Percentiles rank a stretch among this genome's conserved stretches.
These are phyloP conservation scores for Thermoascus crustaceus DNA, from an alignment of 2,329 filamentous ascomycete genomes.

Conservation along the genomic window DNA sequence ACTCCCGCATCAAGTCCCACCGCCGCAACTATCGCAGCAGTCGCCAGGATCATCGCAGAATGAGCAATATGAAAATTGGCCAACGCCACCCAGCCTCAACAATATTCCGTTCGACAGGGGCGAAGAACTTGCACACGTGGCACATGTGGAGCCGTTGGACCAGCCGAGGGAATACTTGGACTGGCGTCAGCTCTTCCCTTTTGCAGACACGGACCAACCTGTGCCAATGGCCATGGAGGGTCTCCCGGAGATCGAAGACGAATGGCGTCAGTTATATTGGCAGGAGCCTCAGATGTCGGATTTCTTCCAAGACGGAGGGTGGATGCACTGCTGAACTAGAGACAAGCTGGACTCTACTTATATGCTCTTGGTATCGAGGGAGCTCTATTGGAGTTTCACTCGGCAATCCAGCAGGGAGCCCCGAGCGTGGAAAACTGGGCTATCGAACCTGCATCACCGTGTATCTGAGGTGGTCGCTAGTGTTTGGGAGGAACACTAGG, in stretches of 20 bases:
- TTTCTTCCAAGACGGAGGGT: slow-evolving; percentile 32
- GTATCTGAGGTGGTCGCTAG: too few species aligned
- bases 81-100: slow-evolving; percentile 2
- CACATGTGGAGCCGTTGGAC: slow-evolving; percentile 24
- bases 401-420: too few species aligned
- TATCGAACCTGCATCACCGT: too few species aligned
- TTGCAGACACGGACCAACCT: slow-evolving; percentile 30
- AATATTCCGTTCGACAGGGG: slow-evolving; percentile 2
- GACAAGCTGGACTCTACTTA: not conserved
- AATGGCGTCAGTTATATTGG: slow-evolving; percentile 39
- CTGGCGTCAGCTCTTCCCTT: slow-evolving; percentile 36
- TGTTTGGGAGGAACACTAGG: too few species aligned
- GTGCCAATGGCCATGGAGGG: slow-evolving; percentile 30
- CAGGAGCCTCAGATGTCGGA: slow-evolving; percentile 36
- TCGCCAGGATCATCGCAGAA: too few species aligned
- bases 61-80: slow-evolving; percentile 6
- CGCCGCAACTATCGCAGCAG: slow-evolving; percentile 16
- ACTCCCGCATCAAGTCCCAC: slow-evolving; percentile 14
- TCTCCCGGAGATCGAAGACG: slow-evolving; percentile 33
- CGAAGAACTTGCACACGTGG: slow-evolving; percentile 10
- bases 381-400: too few species aligned
- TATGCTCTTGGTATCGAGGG: not conserved
- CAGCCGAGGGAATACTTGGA: slow-evolving; percentile 29
- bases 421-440: too few species aligned
- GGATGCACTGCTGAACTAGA: slow-evolving; percentile 24